Conservation (phyloP, 805 yeast species). For the Nakazawaea holstii region DNA sequence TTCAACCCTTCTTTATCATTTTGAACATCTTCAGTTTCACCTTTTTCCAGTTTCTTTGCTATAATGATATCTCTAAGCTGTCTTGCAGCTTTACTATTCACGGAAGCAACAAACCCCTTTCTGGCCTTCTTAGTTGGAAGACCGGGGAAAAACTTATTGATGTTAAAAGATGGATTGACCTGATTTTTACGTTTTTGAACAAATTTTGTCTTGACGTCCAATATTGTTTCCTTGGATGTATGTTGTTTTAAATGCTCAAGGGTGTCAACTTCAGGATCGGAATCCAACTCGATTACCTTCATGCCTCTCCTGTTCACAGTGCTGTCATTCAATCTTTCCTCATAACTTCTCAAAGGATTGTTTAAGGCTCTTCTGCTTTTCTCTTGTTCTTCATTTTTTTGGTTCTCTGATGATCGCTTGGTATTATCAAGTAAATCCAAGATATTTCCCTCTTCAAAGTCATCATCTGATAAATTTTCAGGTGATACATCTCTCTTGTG, state of each 20-base stretch:
- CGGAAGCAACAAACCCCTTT: background rate
- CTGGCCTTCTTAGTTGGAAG: slow-evolving; percentile 1
- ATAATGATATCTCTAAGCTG: slow-evolving; percentile 14
- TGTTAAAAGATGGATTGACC: background rate
- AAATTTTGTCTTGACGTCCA: slow-evolving; percentile 14
- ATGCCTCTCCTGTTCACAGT: slow-evolving; percentile 11
- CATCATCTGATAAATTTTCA: slow-evolving; percentile 16
- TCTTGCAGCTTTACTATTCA: slow-evolving; percentile 11
- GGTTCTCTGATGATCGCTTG: background rate
- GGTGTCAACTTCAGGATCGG: slow-evolving; percentile 12
- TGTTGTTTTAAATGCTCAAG: slow-evolving; percentile 9
- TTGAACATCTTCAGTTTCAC: slow-evolving; percentile 1
- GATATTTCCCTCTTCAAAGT: slow-evolving; percentile 10
- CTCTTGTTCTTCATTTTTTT: background rate
- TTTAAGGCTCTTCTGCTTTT: slow-evolving; percentile 1
- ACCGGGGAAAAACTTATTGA: slow-evolving; percentile 3
- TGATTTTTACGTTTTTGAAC: background rate
- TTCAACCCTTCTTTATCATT: slow-evolving; percentile 12
- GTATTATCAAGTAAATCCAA: slow-evolving; percentile 11
- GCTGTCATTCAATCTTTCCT: slow-evolving; percentile 7
- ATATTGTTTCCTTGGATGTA: slow-evolving; percentile 13
- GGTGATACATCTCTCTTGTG: background rate
- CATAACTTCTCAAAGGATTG: slow-evolving; percentile 9
- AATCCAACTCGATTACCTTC: slow-evolving; percentile 12
- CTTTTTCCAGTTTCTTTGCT: slow-evolving; percentile 13